Evolutionary conservation across 352 stramenopile species (phyloP).

Genomic region (Phytopythium mirpurense): DNA sequence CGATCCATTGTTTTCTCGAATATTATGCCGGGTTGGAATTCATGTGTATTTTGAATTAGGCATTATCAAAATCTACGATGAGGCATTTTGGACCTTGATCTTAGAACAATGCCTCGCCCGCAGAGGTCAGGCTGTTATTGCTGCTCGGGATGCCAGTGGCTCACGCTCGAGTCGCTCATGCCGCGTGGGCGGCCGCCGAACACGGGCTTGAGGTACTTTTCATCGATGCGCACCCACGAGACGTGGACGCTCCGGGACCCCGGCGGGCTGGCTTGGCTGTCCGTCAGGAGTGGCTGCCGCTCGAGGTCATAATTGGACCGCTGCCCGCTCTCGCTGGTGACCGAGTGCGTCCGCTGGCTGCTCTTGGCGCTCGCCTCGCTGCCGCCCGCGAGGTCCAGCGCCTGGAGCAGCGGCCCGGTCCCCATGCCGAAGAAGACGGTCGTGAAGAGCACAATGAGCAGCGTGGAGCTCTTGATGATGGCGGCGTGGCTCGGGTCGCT

Average conservation of each 20-base stretch:
- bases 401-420: conserved; percentile 36
- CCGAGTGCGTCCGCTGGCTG: not conserved
- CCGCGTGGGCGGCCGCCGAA: conserved; percentile 48
- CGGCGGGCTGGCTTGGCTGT: conserved; percentile 5
- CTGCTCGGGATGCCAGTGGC: not conserved
- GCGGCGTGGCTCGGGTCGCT: conserved; percentile 34
- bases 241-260: conserved; percentile 38
- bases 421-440: conserved; percentile 50
- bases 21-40: too few species aligned
- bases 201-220: conserved; percentile 59
- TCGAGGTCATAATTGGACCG: not conserved
- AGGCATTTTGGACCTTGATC: too few species aligned
- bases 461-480: conserved; percentile 57
- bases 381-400: conserved; percentile 19
- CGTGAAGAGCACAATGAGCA: conserved; percentile 64
- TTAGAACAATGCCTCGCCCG: too few species aligned
- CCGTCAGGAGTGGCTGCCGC: not conserved
- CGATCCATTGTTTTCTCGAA: too few species aligned
- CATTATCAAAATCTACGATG: too few species aligned
- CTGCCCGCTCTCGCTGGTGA: conserved; percentile 1
- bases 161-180: conserved; percentile 12
- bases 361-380: not conserved
- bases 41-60: too few species aligned
- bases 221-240: conserved; percentile 52
- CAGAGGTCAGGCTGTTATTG: too few species aligned